Conservation (phyloP, 2,329 filamentous ascomycete genomes). For the Exophiala mesophila region DNA sequence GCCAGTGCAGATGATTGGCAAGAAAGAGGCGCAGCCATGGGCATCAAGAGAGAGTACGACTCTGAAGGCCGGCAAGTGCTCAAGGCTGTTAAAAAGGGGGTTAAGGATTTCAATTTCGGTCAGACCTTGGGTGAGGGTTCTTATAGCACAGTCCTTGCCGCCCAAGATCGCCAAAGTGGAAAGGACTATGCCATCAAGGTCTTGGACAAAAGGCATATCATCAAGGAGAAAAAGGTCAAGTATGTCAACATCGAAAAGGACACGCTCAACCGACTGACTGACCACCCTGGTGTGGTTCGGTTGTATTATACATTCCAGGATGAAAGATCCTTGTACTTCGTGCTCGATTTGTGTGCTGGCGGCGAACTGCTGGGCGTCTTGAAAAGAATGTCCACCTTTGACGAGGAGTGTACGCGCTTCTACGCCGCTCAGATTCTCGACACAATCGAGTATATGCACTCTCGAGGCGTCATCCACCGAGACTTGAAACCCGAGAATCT, state of each 20-base stretch:
- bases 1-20: slow-evolving; percentile 89
- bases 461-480: slow-evolving; percentile 88
- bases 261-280: slow-evolving; percentile 89
- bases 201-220: slow-evolving; percentile 96
- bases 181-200: slow-evolving; percentile 99
- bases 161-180: slow-evolving; percentile 85
- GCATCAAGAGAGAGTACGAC: slow-evolving; percentile 76
- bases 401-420: slow-evolving; percentile 88
- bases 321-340: slow-evolving; percentile 92
- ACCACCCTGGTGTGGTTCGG: slow-evolving; percentile 92
- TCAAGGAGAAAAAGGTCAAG: slow-evolving; percentile 99
- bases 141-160: slow-evolving; percentile 91
- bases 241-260: slow-evolving; percentile 99
- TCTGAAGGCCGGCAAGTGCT: slow-evolving; percentile 75
- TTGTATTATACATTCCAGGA: slow-evolving; percentile 99
- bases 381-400: slow-evolving; percentile 91
- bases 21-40: slow-evolving; percentile 85
- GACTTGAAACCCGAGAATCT: slow-evolving; percentile 98
- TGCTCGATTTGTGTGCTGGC: slow-evolving; percentile 85
- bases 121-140: slow-evolving; percentile 89
- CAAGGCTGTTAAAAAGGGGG: slow-evolving; percentile 88
- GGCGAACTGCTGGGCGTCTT: slow-evolving; percentile 88
- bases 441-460: slow-evolving; percentile 97
- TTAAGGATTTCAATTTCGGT: slow-evolving; percentile 93
- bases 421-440: slow-evolving; percentile 96